Evolutionary conservation across 2,329 filamentous ascomycete species (phyloP).

Genomic region (Diplodia scrobiculata): DNA sequence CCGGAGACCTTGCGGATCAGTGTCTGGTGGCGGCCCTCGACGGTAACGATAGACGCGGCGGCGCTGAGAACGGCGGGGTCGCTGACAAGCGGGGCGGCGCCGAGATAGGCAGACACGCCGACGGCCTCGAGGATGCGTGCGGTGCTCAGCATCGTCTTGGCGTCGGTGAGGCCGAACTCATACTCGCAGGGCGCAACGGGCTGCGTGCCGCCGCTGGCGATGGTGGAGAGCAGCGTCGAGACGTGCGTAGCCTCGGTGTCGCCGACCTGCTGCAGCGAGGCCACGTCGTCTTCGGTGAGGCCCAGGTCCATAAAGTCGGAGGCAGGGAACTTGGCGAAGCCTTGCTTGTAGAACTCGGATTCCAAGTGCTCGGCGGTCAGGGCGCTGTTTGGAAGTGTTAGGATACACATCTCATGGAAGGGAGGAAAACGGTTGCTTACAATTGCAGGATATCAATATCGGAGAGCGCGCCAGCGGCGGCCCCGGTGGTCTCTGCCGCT

Average conservation of each 20-base stretch:
- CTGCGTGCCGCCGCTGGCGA: constrained; percentile 63
- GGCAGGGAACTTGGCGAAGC: constrained; percentile 67
- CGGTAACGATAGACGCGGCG: constrained; percentile 70
- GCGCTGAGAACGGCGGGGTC: constrained; percentile 63
- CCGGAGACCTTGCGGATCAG: constrained; percentile 66
- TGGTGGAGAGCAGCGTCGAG: constrained; percentile 59
- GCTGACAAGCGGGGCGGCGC: constrained; percentile 67
- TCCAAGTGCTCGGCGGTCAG: constrained; percentile 76
- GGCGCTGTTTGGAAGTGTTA: constrained; percentile 55
- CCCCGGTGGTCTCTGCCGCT: neutral
- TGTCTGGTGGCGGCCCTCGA: constrained; percentile 73
- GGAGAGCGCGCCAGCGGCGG: constrained; percentile 42
- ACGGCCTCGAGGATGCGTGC: constrained; percentile 72
- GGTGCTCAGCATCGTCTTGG: constrained; percentile 66
- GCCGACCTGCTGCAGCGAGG: constrained; percentile 64
- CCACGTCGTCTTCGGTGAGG: constrained; percentile 57
- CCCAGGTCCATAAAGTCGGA: constrained; percentile 66
- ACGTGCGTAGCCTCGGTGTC: constrained; percentile 66
- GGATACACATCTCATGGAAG: constrained; percentile 33
- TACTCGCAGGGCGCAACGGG: constrained; percentile 72
- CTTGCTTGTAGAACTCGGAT: constrained; percentile 70
- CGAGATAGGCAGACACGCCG: constrained; percentile 72
- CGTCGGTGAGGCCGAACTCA: constrained; percentile 69
- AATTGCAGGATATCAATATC: constrained; percentile 59
- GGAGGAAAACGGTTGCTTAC: constrained; percentile 46